These are phyloP conservation scores for Fusarium goolgardi DNA, from an alignment of 2,329 filamentous ascomycete genomes.

Conservation along the genomic window DNA sequence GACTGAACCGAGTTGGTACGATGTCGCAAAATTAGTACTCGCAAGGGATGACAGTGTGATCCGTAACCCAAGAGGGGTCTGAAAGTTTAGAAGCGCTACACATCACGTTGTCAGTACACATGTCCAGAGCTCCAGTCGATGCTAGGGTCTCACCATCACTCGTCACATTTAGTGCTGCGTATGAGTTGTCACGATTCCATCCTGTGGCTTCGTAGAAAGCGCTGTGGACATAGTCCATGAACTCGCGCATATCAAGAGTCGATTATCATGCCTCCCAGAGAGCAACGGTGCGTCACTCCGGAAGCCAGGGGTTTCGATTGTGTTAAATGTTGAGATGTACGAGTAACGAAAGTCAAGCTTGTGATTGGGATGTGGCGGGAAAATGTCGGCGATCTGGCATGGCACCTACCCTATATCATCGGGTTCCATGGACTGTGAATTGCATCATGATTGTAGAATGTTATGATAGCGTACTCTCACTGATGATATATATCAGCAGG, in stretches of 20 bases:
- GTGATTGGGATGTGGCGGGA: slow-evolving; percentile 6
- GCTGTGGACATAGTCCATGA: slow-evolving; percentile 96
- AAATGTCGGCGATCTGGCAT: slow-evolving; percentile 26
- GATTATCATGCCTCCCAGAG: slow-evolving; percentile 46
- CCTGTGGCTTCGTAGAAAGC: slow-evolving; percentile 87
- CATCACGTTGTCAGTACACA: slow-evolving; percentile 33
- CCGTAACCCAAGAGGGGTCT: slow-evolving; percentile 84
- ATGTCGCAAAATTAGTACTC: slow-evolving; percentile 92
- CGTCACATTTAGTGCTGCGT: slow-evolving; percentile 85
- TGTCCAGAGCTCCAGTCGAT: background rate
- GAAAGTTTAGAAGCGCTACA: slow-evolving; percentile 86
- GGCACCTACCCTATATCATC: slow-evolving; percentile 20
- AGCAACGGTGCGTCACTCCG: slow-evolving; percentile 30
- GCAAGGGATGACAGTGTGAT: slow-evolving; percentile 91
- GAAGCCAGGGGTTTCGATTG: slow-evolving; percentile 20
- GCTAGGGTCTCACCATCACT: slow-evolving; percentile 70
- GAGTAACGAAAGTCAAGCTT: slow-evolving; percentile 8
- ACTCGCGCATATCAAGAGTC: slow-evolving; percentile 79
- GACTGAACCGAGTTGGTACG: slow-evolving; percentile 89
- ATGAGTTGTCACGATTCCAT: slow-evolving; percentile 94
- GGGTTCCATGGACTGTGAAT: too few species aligned
- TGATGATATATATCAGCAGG: background rate
- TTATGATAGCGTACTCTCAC: background rate
- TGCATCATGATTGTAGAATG: background rate
- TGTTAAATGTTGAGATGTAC: background rate